Conservation (phyloP, 2,329 filamentous ascomycete genomes). For the Clonostachys rosea region DNA sequence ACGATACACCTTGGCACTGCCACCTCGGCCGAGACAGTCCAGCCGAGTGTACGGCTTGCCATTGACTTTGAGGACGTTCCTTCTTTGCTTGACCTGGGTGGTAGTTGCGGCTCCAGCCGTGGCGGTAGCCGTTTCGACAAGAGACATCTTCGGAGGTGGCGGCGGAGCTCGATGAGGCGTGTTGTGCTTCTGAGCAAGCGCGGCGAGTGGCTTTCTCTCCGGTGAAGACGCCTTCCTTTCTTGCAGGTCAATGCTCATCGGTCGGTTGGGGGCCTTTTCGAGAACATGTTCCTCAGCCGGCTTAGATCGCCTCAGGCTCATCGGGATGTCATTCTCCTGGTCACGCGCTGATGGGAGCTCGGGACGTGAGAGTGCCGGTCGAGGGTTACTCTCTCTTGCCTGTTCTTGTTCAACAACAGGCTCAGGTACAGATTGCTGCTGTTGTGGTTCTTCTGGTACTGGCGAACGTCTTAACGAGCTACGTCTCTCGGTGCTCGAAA, state of each 20-base stretch:
- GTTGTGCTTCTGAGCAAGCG: conserved; percentile 39
- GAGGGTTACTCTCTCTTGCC: not conserved
- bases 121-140: conserved; percentile 85
- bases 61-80: conserved; percentile 83
- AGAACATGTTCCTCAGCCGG: conserved; percentile 46
- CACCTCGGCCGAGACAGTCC: conserved; percentile 86
- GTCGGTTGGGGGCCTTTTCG: conserved; percentile 51
- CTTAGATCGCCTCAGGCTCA: conserved; percentile 62
- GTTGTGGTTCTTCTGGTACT: conserved; percentile 5
- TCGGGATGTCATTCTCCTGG: conserved; percentile 79
- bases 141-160: conserved; percentile 93
- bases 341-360: conserved; percentile 62
- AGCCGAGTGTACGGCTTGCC: conserved; percentile 86
- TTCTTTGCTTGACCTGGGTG: conserved; percentile 67
- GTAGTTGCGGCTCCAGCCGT: conserved; percentile 76
- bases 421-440: not conserved
- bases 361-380: conserved; percentile 13
- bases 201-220: conserved; percentile 49
- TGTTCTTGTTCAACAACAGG: conserved; percentile 5
- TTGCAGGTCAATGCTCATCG: conserved; percentile 37
- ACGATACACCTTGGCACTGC: conserved; percentile 90
- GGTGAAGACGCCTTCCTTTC: conserved; percentile 37
- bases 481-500: conserved; percentile 28
- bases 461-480: conserved; percentile 21
- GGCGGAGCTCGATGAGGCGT: conserved; percentile 77